Evolutionary conservation across 2,329 filamentous ascomycete species (phyloP), one percentile per base, ranked within the genome.

Genomic region (Cladosporium sp.): DNA sequence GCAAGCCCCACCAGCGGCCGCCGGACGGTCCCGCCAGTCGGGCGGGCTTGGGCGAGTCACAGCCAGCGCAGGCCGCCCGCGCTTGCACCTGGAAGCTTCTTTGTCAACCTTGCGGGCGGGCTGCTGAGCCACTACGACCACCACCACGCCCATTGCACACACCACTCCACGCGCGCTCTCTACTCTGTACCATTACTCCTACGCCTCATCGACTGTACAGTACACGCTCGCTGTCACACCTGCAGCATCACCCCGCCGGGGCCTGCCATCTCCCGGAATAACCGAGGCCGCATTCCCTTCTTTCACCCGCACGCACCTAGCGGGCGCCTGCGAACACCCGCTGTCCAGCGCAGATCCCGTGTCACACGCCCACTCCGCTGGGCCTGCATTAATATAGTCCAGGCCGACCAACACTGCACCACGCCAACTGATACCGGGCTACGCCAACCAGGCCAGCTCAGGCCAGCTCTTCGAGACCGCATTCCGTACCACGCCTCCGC

Each of bases 261-360:
- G n/a, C n/a, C 35, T 38, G 8, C n/a, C n/a, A 14, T 11, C 38
- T 11, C 22, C 18, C 18, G 40, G 37, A 28, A 31, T 40, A 16
- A 32, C 32, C 48, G 48, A 35, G 28, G 22, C 40, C 16, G 18
- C 16, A 19, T 33, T 16, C 19, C 40, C 9, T 42, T 28, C 40
- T 42, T 19, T 42, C 40, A 10, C n/a, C 42, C 46, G 42, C 37
- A 19, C 44, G 33, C 33, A 35, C 35, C 35, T 38, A 50, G 40
- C 19, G 40, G 40, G 48, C 48, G 48, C 38, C 48, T 50, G 48
- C 48, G 22, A 28, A 28, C 22, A 28, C 22, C 22, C 22, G 43
- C 32, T 38, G n/a, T 33, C 46, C 31, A 31, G 48, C 41, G 48
- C 40, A 35, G 40, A 38, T 38, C 35, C 35, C 35, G 35, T 38